Evolutionary conservation across 345 rosid species (phyloP).

Genomic region (Diplotaxis tenuifolia): DNA sequence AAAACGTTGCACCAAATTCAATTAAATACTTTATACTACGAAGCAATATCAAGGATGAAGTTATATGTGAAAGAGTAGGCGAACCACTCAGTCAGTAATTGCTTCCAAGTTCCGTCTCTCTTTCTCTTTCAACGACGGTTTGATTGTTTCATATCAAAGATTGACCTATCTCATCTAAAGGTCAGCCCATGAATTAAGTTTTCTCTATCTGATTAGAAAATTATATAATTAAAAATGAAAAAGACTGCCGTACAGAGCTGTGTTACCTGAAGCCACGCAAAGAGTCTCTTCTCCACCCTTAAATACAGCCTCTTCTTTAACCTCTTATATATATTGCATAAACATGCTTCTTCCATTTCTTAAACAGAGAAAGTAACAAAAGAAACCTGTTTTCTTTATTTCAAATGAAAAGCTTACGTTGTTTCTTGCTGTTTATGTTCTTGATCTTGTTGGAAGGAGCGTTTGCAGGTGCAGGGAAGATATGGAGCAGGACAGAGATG

Average conservation of each 20-base stretch:
- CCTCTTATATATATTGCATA: slow-evolving; percentile 14
- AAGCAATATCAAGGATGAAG: neutral
- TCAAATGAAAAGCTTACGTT: slow-evolving; percentile 18
- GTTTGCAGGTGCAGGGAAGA: slow-evolving; percentile 36
- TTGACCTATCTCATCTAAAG: slow-evolving; percentile 16
- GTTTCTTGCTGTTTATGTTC: slow-evolving; percentile 40
- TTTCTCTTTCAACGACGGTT: slow-evolving; percentile 15
- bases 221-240: neutral
- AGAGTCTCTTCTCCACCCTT: slow-evolving; percentile 22
- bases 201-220: neutral
- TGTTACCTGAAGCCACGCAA: slow-evolving; percentile 36
- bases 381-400: neutral
- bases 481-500: slow-evolving; percentile 38
- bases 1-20: slow-evolving; percentile 33
- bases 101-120: slow-evolving; percentile 42
- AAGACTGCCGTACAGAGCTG: slow-evolving; percentile 20
- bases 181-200: slow-evolving; percentile 3
- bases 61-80: slow-evolving; percentile 35
- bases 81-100: slow-evolving; percentile 36
- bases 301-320: slow-evolving; percentile 17
- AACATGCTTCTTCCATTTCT: slow-evolving; percentile 32
- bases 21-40: neutral
- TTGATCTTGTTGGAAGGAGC: slow-evolving; percentile 23
- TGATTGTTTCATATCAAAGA: slow-evolving; percentile 16
- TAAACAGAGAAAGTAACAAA: slow-evolving; percentile 7